Conservation (phyloP, 2,329 filamentous ascomycete genomes). For the Mycocentrospora acerina region DNA sequence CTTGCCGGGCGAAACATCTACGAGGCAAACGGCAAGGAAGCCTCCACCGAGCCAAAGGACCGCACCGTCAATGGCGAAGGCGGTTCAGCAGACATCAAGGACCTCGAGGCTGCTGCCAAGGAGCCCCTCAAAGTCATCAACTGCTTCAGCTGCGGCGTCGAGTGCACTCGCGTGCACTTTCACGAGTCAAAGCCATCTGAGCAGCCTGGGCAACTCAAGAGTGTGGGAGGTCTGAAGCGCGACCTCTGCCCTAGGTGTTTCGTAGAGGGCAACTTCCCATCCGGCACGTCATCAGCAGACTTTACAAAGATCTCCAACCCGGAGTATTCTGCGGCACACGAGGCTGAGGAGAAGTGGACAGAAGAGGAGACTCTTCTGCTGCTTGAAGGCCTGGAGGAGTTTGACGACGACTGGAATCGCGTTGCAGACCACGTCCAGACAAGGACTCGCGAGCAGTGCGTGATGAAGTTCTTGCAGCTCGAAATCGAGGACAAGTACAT, state of each 20-base stretch:
- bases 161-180: slow-evolving; percentile 75
- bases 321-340: slow-evolving; percentile 74
- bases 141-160: slow-evolving; percentile 89
- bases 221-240: slow-evolving; percentile 65
- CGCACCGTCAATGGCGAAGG: slow-evolving; percentile 61
- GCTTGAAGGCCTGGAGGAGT: slow-evolving; percentile 86
- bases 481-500: slow-evolving; percentile 98
- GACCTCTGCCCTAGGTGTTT: slow-evolving; percentile 92
- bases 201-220: slow-evolving; percentile 52
- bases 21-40: slow-evolving; percentile 84
- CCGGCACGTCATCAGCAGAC: slow-evolving; percentile 74
- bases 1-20: slow-evolving; percentile 95
- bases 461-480: slow-evolving; percentile 91
- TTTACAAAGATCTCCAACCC: slow-evolving; percentile 89
- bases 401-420: slow-evolving; percentile 93
- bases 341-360: slow-evolving; percentile 86
- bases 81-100: slow-evolving; percentile 60
- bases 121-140: slow-evolving; percentile 68
- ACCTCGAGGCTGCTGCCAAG: slow-evolving; percentile 62
- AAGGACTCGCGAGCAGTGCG: slow-evolving; percentile 91
- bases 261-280: slow-evolving; percentile 78
- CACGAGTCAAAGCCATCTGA: slow-evolving; percentile 66
- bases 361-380: slow-evolving; percentile 87
- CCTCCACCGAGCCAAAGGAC: slow-evolving; percentile 68
- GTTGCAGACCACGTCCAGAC: slow-evolving; percentile 92